Evolutionary conservation across 225 moss, liverwort and hornwort genomes (phyloP).

Genomic region (Pseudoscleropodium purum): DNA sequence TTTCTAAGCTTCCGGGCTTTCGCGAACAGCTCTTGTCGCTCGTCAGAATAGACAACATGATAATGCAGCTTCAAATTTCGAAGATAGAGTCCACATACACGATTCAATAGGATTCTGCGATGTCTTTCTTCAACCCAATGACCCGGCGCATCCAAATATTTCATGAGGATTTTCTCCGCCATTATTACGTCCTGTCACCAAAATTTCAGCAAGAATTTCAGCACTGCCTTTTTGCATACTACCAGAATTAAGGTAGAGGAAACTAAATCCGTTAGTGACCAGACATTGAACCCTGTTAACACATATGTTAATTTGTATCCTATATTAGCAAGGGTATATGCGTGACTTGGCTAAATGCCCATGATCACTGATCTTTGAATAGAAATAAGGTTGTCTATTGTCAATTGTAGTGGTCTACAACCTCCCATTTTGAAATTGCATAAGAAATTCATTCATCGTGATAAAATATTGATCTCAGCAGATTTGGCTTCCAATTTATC

Average conservation of each 20-base stretch:
- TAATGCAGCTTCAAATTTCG: slow-evolving; percentile 59
- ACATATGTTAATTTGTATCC: background rate
- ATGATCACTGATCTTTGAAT: background rate
- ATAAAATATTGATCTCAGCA: background rate
- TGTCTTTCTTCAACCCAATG: slow-evolving; percentile 72
- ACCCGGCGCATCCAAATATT: slow-evolving; percentile 87
- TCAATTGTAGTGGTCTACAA: background rate
- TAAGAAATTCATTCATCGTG: background rate
- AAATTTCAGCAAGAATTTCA: background rate
- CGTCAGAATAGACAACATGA: slow-evolving; percentile 57
- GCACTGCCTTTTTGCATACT: background rate
- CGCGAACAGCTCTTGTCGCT: slow-evolving; percentile 55
- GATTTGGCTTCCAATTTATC: background rate
- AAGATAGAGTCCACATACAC: slow-evolving; percentile 72
- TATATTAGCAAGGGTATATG: background rate
- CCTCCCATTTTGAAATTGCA: background rate
- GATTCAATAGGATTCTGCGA: slow-evolving; percentile 68
- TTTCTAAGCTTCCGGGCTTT: slow-evolving; percentile 75
- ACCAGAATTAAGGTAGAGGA: background rate
- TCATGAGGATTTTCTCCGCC: slow-evolving; percentile 94
- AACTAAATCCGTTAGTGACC: background rate
- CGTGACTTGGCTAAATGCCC: background rate
- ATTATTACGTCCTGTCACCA: slow-evolving; percentile 77
- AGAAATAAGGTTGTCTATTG: background rate
- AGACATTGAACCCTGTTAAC: background rate